Percentiles rank a stretch among this genome's conserved stretches.
Conservation (phyloP, 495 filamentous ascomycete species). For the Tuber calosporum region DNA sequence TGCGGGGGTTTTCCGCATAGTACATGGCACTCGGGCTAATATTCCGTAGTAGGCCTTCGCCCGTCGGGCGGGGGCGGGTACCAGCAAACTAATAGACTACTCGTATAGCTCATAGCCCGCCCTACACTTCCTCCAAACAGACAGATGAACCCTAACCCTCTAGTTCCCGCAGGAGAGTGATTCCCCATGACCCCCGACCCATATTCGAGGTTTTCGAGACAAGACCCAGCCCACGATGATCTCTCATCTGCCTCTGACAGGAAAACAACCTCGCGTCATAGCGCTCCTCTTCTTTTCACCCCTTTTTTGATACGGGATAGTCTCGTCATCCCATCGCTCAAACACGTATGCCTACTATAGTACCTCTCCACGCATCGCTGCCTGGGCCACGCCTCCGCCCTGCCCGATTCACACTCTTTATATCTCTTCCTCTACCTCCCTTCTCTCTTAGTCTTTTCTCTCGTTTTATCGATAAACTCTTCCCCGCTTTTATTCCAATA, state of each 20-base stretch:
- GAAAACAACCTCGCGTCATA: not conserved
- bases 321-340: not conserved
- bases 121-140: no score
- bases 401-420: not conserved
- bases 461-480: not conserved
- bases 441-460: not conserved
- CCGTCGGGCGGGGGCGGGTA: no score
- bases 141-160: no score
- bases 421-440: not conserved
- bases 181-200: not conserved
- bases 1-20: no score
- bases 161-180: not conserved
- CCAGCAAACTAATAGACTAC: no score
- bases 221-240: no score
- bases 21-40: no score
- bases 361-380: no score
- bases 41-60: no score
- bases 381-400: not conserved
- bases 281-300: not conserved
- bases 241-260: not conserved
- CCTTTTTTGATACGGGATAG: not conserved
- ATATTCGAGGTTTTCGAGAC: not conserved
- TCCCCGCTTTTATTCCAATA: not conserved
- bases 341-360: not conserved
- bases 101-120: no score